phyloP scores from a whole-genome alignment of 495 filamentous ascomycete species.

The Annulohypoxylon nitens region DNA sequence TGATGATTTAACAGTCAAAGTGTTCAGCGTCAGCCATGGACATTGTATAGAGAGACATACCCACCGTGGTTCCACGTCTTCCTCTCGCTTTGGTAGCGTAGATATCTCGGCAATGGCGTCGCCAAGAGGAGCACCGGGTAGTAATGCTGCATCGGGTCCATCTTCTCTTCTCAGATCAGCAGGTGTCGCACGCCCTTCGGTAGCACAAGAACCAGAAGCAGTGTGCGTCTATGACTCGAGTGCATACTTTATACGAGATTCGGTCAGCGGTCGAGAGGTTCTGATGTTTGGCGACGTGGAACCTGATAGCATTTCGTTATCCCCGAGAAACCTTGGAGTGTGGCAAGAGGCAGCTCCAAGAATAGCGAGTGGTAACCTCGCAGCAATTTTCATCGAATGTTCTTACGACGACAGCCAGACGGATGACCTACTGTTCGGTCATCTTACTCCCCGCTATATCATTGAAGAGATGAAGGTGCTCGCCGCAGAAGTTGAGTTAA shows the following conservation, averaged over 20 bases:
- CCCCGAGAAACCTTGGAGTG: slow-evolving; percentile 80
- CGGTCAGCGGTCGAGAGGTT: slow-evolving; percentile 75
- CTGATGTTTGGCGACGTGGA: slow-evolving; percentile 97
- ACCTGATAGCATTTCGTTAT: slow-evolving; percentile 84
- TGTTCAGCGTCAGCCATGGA: slow-evolving; percentile 86
- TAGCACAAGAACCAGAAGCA: slow-evolving; percentile 54
- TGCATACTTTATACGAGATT: slow-evolving; percentile 89
- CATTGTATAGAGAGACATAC: slow-evolving; percentile 80
- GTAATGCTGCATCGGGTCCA: slow-evolving; percentile 41
- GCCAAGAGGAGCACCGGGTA: slow-evolving; percentile 33
- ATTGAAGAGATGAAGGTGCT: slow-evolving; percentile 79
- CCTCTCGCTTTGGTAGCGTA: slow-evolving; percentile 57
- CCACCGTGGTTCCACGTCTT: slow-evolving; percentile 67
- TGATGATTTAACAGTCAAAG: slow-evolving; percentile 82
- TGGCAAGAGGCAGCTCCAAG: slow-evolving; percentile 91
- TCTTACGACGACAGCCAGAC: slow-evolving; percentile 83
- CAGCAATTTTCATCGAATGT: slow-evolving; percentile 94
- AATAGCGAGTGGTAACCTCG: slow-evolving; percentile 74
- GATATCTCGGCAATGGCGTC: slow-evolving; percentile 45
- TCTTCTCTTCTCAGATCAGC: slow-evolving; percentile 41
- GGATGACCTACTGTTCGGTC: slow-evolving; percentile 84
- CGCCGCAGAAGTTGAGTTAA: slow-evolving; percentile 71
- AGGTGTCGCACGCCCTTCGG: slow-evolving; percentile 38
- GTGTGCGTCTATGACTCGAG: slow-evolving; percentile 82
- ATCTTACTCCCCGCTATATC: slow-evolving; percentile 85